These are phyloP conservation scores for Elsinoe fawcettii DNA, from an alignment of 2,329 filamentous ascomycete species.

Conservation along the genomic window DNA sequence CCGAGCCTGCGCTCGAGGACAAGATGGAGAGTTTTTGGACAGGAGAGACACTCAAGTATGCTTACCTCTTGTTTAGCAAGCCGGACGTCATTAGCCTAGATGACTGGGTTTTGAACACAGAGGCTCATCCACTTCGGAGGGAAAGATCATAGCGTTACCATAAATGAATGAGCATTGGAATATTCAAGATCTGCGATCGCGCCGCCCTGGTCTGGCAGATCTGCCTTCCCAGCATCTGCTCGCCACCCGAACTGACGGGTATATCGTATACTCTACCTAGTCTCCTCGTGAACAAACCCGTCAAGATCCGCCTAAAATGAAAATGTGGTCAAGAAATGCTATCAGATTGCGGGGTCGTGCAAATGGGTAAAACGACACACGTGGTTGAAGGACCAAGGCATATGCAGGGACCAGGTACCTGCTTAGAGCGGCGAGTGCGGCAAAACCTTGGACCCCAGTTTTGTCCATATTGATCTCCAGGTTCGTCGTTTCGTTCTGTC, in stretches of 20 bases:
- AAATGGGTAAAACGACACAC: not conserved
- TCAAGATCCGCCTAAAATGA: not conserved
- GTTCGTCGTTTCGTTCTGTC: not conserved
- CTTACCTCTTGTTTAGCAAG: slow-evolving; percentile 55
- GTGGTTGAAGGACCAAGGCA: not conserved
- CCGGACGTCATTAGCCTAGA: slow-evolving; percentile 53
- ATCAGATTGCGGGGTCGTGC: not conserved
- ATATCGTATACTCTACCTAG: not conserved
- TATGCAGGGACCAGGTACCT: not conserved
- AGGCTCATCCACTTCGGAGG: slow-evolving; percentile 15
- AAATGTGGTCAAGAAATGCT: not conserved
- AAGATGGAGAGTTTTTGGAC: slow-evolving; percentile 67
- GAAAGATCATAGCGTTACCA: not conserved
- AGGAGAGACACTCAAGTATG: slow-evolving; percentile 59
- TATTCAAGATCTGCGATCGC: not conserved
- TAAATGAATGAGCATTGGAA: not conserved
- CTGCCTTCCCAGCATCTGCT: not conserved
- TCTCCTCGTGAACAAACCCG: not conserved
- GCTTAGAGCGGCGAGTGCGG: not conserved
- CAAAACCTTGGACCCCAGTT: not conserved
- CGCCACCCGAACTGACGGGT: not conserved
- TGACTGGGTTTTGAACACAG: slow-evolving; percentile 26
- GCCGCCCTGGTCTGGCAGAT: not conserved
- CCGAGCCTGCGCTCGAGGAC: slow-evolving; percentile 40
- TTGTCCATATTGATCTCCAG: not conserved